These are phyloP conservation scores for Tolypocladium album DNA, from an alignment of 2,329 filamentous ascomycete species.

Conservation along the genomic window DNA sequence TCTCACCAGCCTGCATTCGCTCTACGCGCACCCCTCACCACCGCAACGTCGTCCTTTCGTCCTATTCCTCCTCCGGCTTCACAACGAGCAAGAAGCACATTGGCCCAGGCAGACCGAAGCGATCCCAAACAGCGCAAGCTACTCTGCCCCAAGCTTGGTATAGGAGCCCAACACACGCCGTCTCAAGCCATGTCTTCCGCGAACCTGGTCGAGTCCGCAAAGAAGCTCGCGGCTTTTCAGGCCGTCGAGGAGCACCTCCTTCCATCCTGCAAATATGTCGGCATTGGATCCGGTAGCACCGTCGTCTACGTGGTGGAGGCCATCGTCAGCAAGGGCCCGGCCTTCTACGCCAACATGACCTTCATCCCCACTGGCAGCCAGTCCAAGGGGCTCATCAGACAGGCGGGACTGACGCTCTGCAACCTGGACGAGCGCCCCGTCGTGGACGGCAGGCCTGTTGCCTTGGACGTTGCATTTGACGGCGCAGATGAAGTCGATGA, in stretches of 20 bases:
- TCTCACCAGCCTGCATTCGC: not conserved
- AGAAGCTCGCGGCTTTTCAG: constrained; percentile 62
- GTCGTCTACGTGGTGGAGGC: constrained; percentile 80
- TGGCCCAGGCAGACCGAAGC: too few relatives aligned
- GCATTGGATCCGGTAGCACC: constrained; percentile 73
- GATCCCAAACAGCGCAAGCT: not conserved
- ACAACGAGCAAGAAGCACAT: not conserved
- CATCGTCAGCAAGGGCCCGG: constrained; percentile 50
- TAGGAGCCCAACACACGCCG: not conserved
- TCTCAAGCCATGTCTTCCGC: not conserved
- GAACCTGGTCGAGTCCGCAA: constrained; percentile 57
- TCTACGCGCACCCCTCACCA: not conserved
- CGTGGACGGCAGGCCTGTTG: constrained; percentile 26
- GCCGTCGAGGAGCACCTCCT: constrained; percentile 66
- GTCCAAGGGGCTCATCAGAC: constrained; percentile 74
- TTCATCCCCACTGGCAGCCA: constrained; percentile 93
- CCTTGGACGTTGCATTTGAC: constrained; percentile 85
- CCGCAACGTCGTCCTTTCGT: not conserved
- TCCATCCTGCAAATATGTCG: constrained; percentile 51
- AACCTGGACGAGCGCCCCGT: constrained; percentile 64
- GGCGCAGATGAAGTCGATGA: constrained; percentile 95
- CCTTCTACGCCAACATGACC: constrained; percentile 52
- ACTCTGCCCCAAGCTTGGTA: not conserved
- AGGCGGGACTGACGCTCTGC: constrained; percentile 65
- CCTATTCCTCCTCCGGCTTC: not conserved